phyloP scores from a whole-genome alignment of 352 stramenopile genomes.

The Pythium aquatile region DNA sequence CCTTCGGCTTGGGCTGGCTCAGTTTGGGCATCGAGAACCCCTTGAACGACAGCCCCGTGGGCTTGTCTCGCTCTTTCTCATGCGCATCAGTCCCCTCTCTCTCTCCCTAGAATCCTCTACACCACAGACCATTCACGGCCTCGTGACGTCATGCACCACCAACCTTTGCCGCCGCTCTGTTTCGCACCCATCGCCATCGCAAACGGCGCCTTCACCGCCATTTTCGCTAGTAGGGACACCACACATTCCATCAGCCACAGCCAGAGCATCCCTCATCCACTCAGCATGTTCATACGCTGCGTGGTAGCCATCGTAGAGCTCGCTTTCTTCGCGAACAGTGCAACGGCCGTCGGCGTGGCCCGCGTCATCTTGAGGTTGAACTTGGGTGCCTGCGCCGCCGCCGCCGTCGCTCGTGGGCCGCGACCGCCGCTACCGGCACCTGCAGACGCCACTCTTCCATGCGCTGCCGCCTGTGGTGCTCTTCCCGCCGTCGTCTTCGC shows the following conservation, averaged over 20 bases:
- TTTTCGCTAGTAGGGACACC: neutral
- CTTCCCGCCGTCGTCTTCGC: neutral
- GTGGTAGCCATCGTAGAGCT: neutral
- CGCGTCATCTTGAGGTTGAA: slow-evolving; percentile 15
- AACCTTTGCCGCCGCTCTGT: slow-evolving; percentile 12
- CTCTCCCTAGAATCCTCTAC: neutral
- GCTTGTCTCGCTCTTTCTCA: slow-evolving; percentile 16
- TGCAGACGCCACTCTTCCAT: neutral
- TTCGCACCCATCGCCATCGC: slow-evolving; percentile 10
- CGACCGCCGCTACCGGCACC: neutral
- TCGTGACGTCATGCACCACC: neutral
- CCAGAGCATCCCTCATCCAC: neutral
- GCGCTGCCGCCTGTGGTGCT: neutral
- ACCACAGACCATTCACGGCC: neutral
- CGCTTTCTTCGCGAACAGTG: slow-evolving; percentile 14
- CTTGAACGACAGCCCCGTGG: neutral
- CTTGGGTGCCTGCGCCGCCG: slow-evolving; percentile 1
- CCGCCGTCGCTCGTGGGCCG: neutral
- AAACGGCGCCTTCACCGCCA: slow-evolving; percentile 16
- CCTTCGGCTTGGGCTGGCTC: slow-evolving; percentile 1
- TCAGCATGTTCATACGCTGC: neutral
- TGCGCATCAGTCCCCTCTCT: neutral
- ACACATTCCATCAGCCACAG: neutral
- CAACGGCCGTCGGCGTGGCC: neutral
- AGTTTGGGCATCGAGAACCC: slow-evolving; percentile 4